These are phyloP conservation scores for Helianthus tuberosus DNA, from an alignment of 129 eudicot species.

Conservation along the genomic window DNA sequence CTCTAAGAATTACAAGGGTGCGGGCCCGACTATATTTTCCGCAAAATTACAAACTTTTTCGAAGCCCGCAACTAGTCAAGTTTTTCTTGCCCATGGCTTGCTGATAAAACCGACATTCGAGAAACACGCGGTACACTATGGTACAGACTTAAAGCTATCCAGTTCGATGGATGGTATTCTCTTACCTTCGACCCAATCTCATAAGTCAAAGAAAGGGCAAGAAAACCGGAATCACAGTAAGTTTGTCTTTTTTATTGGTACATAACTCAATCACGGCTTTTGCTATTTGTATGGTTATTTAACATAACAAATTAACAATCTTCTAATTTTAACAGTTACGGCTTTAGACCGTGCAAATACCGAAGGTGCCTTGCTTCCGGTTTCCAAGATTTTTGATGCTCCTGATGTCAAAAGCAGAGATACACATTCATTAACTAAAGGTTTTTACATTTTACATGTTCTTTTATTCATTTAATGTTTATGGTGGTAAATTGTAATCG, in stretches of 20 bases:
- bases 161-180: slow-evolving; percentile 74
- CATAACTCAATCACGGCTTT: background rate
- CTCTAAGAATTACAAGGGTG: slow-evolving; percentile 50
- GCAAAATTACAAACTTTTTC: slow-evolving; percentile 64
- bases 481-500: background rate
- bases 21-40: slow-evolving; percentile 63
- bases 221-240: slow-evolving; percentile 57
- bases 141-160: slow-evolving; percentile 58
- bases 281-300: slow-evolving; percentile 16
- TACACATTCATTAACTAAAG: slow-evolving; percentile 40
- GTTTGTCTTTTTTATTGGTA: slow-evolving; percentile 15
- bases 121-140: slow-evolving; percentile 66
- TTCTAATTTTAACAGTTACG: slow-evolving; percentile 62
- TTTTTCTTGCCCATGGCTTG: slow-evolving; percentile 85
- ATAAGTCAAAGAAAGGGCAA: slow-evolving; percentile 57
- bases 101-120: slow-evolving; percentile 79
- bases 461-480: background rate
- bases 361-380: slow-evolving; percentile 79
- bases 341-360: slow-evolving; percentile 93
- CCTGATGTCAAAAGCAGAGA: slow-evolving; percentile 39
- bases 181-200: slow-evolving; percentile 60
- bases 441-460: slow-evolving; percentile 41
- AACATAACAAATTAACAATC: slow-evolving; percentile 35
- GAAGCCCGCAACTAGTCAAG: slow-evolving; percentile 45
- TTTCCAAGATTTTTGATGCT: slow-evolving; percentile 45